Conservation (phyloP, 2,329 filamentous ascomycete genomes). For the Talaromyces amestolkiae region DNA sequence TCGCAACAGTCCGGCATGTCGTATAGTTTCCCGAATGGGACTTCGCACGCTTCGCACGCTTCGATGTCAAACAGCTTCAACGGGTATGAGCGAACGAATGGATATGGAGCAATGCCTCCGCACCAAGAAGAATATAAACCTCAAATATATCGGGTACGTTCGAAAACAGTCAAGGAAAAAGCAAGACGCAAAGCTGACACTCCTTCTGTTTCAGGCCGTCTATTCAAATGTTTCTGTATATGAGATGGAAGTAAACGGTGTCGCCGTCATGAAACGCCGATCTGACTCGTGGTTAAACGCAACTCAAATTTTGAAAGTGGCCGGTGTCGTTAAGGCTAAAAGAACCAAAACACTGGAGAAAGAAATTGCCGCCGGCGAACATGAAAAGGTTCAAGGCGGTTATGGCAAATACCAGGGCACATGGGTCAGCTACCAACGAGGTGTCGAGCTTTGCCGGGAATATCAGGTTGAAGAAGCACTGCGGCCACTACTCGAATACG, state of each 20-base stretch:
- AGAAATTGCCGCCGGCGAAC: conserved; percentile 91
- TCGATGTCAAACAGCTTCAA: conserved; percentile 35
- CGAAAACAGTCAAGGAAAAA: background rate
- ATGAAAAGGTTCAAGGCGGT: conserved; percentile 97
- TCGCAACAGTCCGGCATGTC: conserved; percentile 45
- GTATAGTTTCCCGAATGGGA: conserved; percentile 40
- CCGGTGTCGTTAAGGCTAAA: conserved; percentile 95
- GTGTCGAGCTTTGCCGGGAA: conserved; percentile 83
- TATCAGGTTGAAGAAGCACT: conserved; percentile 56
- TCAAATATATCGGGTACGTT: conserved; percentile 49
- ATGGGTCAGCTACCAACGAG: conserved; percentile 93
- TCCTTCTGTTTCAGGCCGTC: conserved; percentile 59
- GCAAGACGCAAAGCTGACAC: background rate
- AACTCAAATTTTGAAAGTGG: conserved; percentile 96
- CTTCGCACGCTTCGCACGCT: conserved; percentile 25
- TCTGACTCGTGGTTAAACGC: conserved; percentile 97
- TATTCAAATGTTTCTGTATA: conserved; percentile 97
- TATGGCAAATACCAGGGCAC: conserved; percentile 99
- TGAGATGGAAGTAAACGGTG: conserved; percentile 93
- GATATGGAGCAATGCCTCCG: conserved; percentile 36
- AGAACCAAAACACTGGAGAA: conserved; percentile 97
- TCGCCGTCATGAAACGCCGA: conserved; percentile 93
- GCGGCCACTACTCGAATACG: conserved; percentile 50
- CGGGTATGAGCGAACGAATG: conserved; percentile 43
- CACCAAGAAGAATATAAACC: conserved; percentile 43